Base-by-base conservation (phyloP, 2,329 filamentous ascomycete species). In the Geosmithia putterillii region DNA sequence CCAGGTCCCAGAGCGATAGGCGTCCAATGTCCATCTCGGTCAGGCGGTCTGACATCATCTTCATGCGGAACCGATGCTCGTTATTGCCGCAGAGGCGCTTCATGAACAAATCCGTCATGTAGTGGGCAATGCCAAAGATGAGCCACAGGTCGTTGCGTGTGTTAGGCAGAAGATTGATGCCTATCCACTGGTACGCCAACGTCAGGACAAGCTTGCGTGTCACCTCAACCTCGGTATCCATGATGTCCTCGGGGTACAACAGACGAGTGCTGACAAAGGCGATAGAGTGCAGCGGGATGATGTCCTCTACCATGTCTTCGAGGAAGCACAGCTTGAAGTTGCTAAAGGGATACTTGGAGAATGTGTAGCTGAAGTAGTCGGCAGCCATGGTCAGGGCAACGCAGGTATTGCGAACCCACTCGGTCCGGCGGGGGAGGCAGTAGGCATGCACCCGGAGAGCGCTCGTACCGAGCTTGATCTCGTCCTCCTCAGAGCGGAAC, bases 291-390 rank as follows among this genome's bases (percentile, higher is more conserved):
- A 87, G 77, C 17, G 88, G 76, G 18, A 83, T 70, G 1, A 83
- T 83, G 45, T 95, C 84, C 23, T 76, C 70, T 1, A 82, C 66
- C 58, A 92, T 74, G 58, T 98, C 92, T 52, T 98, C 92, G 17
- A 98, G 81, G 53, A 98, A 98, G 51, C 86, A 89, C 44, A 96
- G 66, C 55, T 94, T 94, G 69, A 94, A 96, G 55, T 84, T 88
- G 22, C 85, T 77, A 58, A 92, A 96, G 0, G 92, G 89, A 57
- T 94, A 98, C 19, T 84, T 82, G 21, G 88, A 87, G 58, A 90
- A 96, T 4, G 81, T 85, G 49, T 90, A 77, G 4, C 86, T 86
- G 56, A 96, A 88, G 59, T 84, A 86, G 58, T 98, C 92, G n/a
- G 95, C 81, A 2, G 88, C 87, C 57, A 77, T 79, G 18, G 89